phyloP scores from a whole-genome alignment of 2,329 filamentous ascomycete species.

The Phialophora macrospora region DNA sequence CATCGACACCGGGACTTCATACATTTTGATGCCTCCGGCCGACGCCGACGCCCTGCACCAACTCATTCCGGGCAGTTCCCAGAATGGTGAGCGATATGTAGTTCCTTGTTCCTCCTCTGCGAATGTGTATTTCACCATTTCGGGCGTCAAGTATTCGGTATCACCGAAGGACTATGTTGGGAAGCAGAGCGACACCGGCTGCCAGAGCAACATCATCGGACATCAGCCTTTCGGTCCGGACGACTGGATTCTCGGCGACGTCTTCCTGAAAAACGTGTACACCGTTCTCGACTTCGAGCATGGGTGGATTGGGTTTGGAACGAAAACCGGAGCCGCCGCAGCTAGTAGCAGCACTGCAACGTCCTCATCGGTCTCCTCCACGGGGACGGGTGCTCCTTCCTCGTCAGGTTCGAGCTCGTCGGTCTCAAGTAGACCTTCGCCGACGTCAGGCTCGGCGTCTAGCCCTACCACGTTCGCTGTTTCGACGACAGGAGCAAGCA shows the following conservation, averaged over 20 bases:
- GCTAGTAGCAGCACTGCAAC: conserved; percentile 56
- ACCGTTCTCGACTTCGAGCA: conserved; percentile 78
- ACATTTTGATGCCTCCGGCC: conserved; percentile 70
- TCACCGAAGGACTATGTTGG: conserved; percentile 73
- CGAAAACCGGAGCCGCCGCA: conserved; percentile 25
- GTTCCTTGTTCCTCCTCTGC: conserved; percentile 73
- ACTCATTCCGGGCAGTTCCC: conserved; percentile 65
- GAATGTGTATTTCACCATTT: conserved; percentile 69
- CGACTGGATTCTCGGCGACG: conserved; percentile 81
- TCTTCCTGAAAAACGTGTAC: conserved; percentile 90
- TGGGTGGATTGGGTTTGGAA: conserved; percentile 44
- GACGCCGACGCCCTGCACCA: conserved; percentile 72
- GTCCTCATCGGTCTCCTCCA: conserved; percentile 60
- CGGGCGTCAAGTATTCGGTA: conserved; percentile 68
- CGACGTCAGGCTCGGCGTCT: conserved; percentile 18
- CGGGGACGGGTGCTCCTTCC: conserved; percentile 64
- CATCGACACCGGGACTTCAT: conserved; percentile 84
- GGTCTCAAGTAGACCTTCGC: conserved; percentile 20
- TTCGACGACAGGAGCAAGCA: conserved; percentile 11
- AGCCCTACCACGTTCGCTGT: conserved; percentile 10
- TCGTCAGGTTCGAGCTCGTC: conserved; percentile 63
- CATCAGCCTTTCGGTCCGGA: conserved; percentile 65
- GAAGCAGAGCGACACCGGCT: conserved; percentile 44
- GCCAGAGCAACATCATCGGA: conserved; percentile 74
- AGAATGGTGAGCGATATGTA: conserved; percentile 62